Conservation (phyloP, 2,329 filamentous ascomycete species). For the Neodidymelliopsis sp. region DNA sequence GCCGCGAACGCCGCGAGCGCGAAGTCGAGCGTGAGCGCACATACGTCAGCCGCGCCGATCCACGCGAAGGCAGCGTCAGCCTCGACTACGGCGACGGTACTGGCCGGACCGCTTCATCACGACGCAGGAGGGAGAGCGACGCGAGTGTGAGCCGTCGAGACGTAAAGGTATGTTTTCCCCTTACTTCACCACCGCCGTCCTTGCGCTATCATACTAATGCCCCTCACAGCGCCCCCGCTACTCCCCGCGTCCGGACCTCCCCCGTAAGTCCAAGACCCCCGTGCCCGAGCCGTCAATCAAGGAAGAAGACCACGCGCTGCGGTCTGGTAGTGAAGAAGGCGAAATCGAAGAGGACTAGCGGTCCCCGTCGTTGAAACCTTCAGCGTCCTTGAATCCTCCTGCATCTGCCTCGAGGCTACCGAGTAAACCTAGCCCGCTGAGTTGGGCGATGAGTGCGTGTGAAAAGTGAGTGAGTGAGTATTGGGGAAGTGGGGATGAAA, state of each 20-base stretch:
- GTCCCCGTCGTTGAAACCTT: conserved; percentile 12
- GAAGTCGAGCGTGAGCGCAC: conserved; percentile 89
- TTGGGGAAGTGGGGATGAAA: background rate
- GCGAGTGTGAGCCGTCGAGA: conserved; percentile 54
- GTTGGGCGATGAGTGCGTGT: background rate
- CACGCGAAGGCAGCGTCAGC: conserved; percentile 75
- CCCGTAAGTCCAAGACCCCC: conserved; percentile 64
- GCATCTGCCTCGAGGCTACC: background rate
- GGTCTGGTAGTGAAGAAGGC: conserved; percentile 94
- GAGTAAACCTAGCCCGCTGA: background rate
- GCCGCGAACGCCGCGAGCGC: conserved; percentile 84
- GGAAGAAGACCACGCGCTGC: conserved; percentile 70
- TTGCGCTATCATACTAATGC: conserved; percentile 18
- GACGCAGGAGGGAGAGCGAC: conserved; percentile 79
- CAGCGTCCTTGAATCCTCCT: background rate
- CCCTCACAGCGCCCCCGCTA: conserved; percentile 55
- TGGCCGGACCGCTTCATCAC: conserved; percentile 61
- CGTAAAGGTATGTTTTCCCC: conserved; percentile 49
- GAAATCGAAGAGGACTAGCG: conserved; percentile 84
- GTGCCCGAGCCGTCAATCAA: conserved; percentile 47
- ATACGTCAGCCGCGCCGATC: conserved; percentile 80
- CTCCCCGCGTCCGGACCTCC: conserved; percentile 58
- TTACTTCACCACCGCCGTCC: background rate
- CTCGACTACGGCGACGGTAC: conserved; percentile 84
- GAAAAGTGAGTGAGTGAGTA: background rate